These are phyloP conservation scores for Blakeslea trispora DNA, from an alignment of 371 early-diverging fungal genomes.

Conservation along the genomic window DNA sequence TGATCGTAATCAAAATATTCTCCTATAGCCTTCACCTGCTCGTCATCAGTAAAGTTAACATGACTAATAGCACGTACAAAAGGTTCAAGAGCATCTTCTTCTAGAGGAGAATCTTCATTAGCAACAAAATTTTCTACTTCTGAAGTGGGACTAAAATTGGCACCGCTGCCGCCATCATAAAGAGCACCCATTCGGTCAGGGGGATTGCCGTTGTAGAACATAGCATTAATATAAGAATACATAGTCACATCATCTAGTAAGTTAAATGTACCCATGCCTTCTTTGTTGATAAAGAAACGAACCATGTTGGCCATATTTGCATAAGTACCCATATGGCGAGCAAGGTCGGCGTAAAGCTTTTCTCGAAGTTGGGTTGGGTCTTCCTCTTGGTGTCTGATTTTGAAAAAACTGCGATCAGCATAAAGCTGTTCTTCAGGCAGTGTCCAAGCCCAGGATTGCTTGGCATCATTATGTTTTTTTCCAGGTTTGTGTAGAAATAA, in stretches of 20 bases:
- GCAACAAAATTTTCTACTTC: slow-evolving; percentile 36
- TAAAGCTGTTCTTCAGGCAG: slow-evolving; percentile 38
- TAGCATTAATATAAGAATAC: slow-evolving; percentile 52
- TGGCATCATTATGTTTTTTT: slow-evolving; percentile 55
- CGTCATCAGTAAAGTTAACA: slow-evolving; percentile 43
- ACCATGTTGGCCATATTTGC: slow-evolving; percentile 55
- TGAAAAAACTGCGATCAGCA: slow-evolving; percentile 52
- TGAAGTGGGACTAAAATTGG: slow-evolving; percentile 38
- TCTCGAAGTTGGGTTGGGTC: slow-evolving; percentile 64
- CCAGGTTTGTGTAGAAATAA: slow-evolving; percentile 30
- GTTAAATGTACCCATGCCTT: slow-evolving; percentile 59
- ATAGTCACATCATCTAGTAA: slow-evolving; percentile 53
- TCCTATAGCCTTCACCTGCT: slow-evolving; percentile 34
- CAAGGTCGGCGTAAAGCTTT: slow-evolving; percentile 55
- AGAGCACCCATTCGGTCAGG: slow-evolving; percentile 50
- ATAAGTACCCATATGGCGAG: slow-evolving; percentile 51
- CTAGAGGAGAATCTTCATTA: slow-evolving; percentile 40
- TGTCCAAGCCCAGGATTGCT: slow-evolving; percentile 58
- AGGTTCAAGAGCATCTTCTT: slow-evolving; percentile 32
- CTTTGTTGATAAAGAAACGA: slow-evolving; percentile 53
- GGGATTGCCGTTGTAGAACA: slow-evolving; percentile 49
- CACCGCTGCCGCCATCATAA: slow-evolving; percentile 58
- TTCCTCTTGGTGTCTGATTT: slow-evolving; percentile 57
- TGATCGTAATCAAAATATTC: slow-evolving; percentile 47
- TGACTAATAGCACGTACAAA: slow-evolving; percentile 33